phyloP scores from a whole-genome alignment of 2,329 filamentous ascomycete species.

The Xylogone sp. region DNA sequence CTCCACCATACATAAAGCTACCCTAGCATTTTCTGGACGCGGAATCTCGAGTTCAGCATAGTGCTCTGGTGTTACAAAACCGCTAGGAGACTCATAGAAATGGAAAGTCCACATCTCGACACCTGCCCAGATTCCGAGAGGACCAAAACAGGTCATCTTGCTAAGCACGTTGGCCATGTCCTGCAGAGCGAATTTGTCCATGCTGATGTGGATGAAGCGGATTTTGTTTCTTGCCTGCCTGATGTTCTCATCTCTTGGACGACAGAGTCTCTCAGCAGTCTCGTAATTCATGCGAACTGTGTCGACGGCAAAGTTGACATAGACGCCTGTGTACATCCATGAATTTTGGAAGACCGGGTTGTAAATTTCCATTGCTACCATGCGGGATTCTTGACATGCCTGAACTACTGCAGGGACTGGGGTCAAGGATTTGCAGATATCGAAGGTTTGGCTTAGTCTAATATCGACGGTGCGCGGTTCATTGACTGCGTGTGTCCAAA shows the following conservation, averaged over 20 bases:
- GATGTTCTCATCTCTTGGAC: background rate
- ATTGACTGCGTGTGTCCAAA: background rate
- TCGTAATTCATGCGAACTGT: background rate
- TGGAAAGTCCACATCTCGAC: too few relatives aligned
- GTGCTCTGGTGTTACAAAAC: too few relatives aligned
- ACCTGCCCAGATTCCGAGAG: background rate
- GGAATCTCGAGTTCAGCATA: too few relatives aligned
- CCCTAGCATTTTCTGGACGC: too few relatives aligned
- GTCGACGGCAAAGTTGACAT: background rate
- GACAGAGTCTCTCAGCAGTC: background rate
- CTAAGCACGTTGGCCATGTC: background rate
- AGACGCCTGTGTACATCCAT: background rate
- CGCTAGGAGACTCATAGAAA: too few relatives aligned
- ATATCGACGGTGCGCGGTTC: background rate
- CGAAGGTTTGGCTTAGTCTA: background rate
- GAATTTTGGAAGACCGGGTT: background rate
- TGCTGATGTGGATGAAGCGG: background rate
- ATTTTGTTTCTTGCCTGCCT: background rate
- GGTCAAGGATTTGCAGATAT: background rate
- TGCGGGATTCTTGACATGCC: background rate
- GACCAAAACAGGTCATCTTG: background rate
- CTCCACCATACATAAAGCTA: too few relatives aligned
- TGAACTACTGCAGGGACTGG: background rate
- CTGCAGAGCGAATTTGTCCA: background rate
- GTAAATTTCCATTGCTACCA: background rate